A percentile compares a stretch with the other conserved stretches of the same genome.
These are phyloP conservation scores for Kodamaea anthophila DNA, from an alignment of 1,139 yeast species.

Conservation along the genomic window DNA sequence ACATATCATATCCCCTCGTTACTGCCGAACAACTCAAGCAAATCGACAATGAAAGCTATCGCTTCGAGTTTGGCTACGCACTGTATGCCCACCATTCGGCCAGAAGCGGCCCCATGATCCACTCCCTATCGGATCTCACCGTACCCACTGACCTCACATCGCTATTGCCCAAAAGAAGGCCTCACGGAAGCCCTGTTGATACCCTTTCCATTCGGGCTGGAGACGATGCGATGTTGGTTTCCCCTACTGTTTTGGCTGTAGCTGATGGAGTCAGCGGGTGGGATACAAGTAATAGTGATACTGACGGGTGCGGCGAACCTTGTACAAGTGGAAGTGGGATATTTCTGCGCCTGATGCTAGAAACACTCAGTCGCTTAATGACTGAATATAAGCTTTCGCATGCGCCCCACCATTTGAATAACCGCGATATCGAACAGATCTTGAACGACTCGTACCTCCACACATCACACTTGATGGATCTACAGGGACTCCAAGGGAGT, in stretches of 20 bases:
- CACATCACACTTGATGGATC: constrained; percentile 49
- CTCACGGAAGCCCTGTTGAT: constrained; percentile 49
- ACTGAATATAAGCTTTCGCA: constrained; percentile 41
- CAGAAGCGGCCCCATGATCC: constrained; percentile 35
- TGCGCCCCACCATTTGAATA: constrained; percentile 37
- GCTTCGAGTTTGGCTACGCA: constrained; percentile 42
- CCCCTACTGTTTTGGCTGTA: constrained; percentile 49
- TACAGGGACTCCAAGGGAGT: constrained; percentile 45
- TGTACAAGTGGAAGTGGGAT: constrained; percentile 28
- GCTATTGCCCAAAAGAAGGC: constrained; percentile 46
- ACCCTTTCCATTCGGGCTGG: constrained; percentile 52
- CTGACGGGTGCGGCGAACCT: constrained; percentile 20
- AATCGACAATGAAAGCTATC: constrained; percentile 33
- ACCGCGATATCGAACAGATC: constrained; percentile 40
- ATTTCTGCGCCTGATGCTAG: constrained; percentile 54
- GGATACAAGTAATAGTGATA: constrained; percentile 42
- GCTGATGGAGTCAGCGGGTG: constrained; percentile 63
- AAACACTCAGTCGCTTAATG: constrained; percentile 45
- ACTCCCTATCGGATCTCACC: constrained; percentile 46
- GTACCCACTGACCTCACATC: constrained; percentile 44
- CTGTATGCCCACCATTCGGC: constrained; percentile 47
- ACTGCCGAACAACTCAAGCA: constrained; percentile 36
- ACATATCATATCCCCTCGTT: constrained; percentile 37
- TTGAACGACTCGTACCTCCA: constrained; percentile 48
- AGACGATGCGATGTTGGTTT: constrained; percentile 58